phyloP scores from a whole-genome alignment of 352 stramenopile genomes.

The Detonula confervacea region DNA sequence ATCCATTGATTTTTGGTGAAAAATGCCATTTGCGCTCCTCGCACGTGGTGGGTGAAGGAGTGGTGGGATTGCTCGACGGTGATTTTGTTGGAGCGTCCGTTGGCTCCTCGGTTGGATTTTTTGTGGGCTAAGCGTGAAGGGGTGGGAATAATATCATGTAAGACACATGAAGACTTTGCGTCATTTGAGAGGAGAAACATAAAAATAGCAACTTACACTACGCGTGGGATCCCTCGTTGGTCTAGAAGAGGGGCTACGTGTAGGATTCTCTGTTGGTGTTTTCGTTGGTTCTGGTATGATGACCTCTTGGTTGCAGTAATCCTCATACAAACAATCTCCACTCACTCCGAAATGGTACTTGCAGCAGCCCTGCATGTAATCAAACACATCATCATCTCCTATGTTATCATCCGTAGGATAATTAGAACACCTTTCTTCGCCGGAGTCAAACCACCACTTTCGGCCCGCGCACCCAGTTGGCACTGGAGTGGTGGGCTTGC shows the following conservation, averaged over 20 bases:
- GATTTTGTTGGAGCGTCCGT: neutral
- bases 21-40: slow-evolving; percentile 1
- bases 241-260: too few relatives aligned
- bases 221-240: too few relatives aligned
- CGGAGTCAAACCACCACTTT: slow-evolving; percentile 1
- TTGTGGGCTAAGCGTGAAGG: too few relatives aligned
- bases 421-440: neutral
- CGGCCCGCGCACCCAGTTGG: neutral
- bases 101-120: too few relatives aligned
- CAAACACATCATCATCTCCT: neutral
- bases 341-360: neutral
- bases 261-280: neutral
- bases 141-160: too few relatives aligned
- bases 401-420: neutral
- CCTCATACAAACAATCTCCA: neutral
- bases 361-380: neutral
- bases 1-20: neutral
- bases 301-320: neutral
- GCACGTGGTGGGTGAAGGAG: slow-evolving; percentile 4
- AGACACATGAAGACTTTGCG: too few relatives aligned
- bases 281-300: neutral
- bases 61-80: neutral
- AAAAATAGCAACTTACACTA: too few relatives aligned
- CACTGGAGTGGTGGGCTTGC: neutral
- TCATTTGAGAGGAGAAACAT: too few relatives aligned